Evolutionary conservation across 108 stramenopile species (phyloP).

Genomic region (Conticribra weissflogii): DNA sequence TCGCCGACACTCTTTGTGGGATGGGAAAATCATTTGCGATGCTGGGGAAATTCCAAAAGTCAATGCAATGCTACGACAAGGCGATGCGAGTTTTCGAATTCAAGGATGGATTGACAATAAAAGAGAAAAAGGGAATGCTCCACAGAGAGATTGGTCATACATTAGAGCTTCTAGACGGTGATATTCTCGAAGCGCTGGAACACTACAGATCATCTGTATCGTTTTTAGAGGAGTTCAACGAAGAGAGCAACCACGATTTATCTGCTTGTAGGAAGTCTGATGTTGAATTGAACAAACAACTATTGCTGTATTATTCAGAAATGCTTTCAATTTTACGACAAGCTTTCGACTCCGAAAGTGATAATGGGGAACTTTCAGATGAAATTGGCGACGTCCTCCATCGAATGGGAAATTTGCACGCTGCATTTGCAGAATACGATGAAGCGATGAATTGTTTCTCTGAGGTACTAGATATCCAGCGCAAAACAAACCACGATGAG

Average conservation of each 20-base stretch:
- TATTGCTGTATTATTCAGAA: slow-evolving; percentile 44
- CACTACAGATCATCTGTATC: slow-evolving; percentile 48
- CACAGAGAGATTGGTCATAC: slow-evolving; percentile 44
- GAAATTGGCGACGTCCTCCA: slow-evolving; percentile 54
- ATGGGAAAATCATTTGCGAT: slow-evolving; percentile 46
- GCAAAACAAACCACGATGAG: slow-evolving; percentile 37
- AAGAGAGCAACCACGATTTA: slow-evolving; percentile 3
- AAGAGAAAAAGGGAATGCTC: slow-evolving; percentile 42
- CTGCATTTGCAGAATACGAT: slow-evolving; percentile 40
- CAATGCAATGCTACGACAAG: slow-evolving; percentile 44
- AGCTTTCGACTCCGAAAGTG: slow-evolving; percentile 20
- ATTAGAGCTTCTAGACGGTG: slow-evolving; percentile 35
- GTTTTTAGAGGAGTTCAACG: slow-evolving; percentile 39
- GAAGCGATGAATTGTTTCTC: slow-evolving; percentile 45
- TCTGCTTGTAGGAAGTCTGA: slow-evolving; percentile 4
- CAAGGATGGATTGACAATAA: slow-evolving; percentile 25
- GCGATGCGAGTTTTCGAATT: slow-evolving; percentile 46
- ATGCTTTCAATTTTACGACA: slow-evolving; percentile 44
- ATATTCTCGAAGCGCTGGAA: slow-evolving; percentile 41
- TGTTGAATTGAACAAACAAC: slow-evolving; percentile 24
- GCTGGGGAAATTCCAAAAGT: slow-evolving; percentile 25
- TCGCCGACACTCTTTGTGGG: slow-evolving; percentile 37
- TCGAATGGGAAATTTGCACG: slow-evolving; percentile 52
- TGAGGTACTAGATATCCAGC: slow-evolving; percentile 47
- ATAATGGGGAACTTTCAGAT: slow-evolving; percentile 39